phyloP scores from a whole-genome alignment of 768 basidiomycete species.

The Cyathus striatus region DNA sequence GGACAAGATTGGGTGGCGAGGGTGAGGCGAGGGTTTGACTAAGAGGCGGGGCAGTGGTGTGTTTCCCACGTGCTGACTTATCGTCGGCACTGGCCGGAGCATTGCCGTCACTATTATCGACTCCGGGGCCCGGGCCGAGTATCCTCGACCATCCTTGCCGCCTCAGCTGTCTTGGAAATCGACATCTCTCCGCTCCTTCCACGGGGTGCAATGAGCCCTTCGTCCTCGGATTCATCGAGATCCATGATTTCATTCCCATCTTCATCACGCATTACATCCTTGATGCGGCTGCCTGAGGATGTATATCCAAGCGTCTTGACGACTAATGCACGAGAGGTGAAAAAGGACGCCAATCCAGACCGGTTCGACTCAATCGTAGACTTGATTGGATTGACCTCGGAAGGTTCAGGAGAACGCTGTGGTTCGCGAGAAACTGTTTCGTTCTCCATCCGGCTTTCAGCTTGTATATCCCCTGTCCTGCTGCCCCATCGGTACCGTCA shows the following conservation, averaged over 20 bases:
- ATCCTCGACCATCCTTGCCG: conserved; percentile 5
- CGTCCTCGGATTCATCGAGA: conserved; percentile 53
- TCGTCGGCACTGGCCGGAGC: background rate
- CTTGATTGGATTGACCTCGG: conserved; percentile 52
- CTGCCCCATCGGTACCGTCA: no score
- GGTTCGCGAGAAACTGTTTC: no score
- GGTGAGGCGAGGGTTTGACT: conserved; percentile 23
- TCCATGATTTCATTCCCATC: conserved; percentile 78
- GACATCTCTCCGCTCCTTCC: no score
- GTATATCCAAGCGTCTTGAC: conserved; percentile 47
- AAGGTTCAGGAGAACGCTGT: no score
- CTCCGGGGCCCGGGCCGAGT: no score
- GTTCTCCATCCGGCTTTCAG: no score
- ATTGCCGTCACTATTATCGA: no score
- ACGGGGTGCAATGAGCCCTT: no score
- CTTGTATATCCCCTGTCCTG: no score
- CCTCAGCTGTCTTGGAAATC: no score
- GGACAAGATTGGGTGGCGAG: conserved; percentile 70
- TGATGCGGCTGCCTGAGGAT: conserved; percentile 7
- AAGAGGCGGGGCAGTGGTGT: conserved; percentile 20
- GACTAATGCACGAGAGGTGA: conserved; percentile 35
- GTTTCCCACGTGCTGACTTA: background rate
- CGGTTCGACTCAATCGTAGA: conserved; percentile 43
- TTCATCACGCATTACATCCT: conserved; percentile 36
- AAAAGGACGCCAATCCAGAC: conserved; percentile 51